Base-by-base conservation (phyloP, 371 early-diverging fungal species). In the Mucor ambiguus region DNA sequence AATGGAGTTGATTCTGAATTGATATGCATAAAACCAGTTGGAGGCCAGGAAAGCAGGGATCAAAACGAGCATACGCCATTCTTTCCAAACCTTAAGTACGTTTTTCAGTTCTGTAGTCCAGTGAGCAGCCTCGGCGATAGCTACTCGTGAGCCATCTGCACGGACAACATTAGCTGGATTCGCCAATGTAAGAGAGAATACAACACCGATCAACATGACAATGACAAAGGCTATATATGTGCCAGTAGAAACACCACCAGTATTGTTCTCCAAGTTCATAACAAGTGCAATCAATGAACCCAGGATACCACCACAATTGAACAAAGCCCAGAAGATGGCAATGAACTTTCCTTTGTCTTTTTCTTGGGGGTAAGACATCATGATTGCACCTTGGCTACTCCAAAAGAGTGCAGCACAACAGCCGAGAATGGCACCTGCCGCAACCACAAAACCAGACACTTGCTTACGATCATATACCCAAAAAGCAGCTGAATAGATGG, bases 21-120 rank as follows among this genome's bases (percentile, higher is more conserved):
- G 92, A 73, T 91, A 92, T 18, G 89, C 79, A 75, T 91, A 92
- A 78, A 90, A 85, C 84, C 89, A 91, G 69, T 93, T 93, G 67
- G 90, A 89, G 24, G 90, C 78, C 60, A 91, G 79, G 74, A 89
- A 91, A 71, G 91, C 77, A 22, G 92, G 92, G 18, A 89, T 58
- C 54, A 74, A 56, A n/a, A 87, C 68, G 78, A 92, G 80, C 62
- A 78, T 78, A 63, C 80, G 80, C 82, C 86, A 86, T 69, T 92
- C 88, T 35, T 66, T 67, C 84, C 92, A 92, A 12, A 91, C 84
- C 52, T 73, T 73, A 18, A 88, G 28, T 38, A 90, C 81, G 32
- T 85, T 82, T n/a, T 82, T 70, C 24, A 87, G 66, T 71, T 93
- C 92, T 16, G 67, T 46, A n/a, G 69, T 76, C 70, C 83, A 85